A percentile compares a stretch with the other conserved stretches of the same genome.
These are phyloP conservation scores for Desmodesmus armatus DNA, from an alignment of 139 green algal genomes.

Conservation along the genomic window DNA sequence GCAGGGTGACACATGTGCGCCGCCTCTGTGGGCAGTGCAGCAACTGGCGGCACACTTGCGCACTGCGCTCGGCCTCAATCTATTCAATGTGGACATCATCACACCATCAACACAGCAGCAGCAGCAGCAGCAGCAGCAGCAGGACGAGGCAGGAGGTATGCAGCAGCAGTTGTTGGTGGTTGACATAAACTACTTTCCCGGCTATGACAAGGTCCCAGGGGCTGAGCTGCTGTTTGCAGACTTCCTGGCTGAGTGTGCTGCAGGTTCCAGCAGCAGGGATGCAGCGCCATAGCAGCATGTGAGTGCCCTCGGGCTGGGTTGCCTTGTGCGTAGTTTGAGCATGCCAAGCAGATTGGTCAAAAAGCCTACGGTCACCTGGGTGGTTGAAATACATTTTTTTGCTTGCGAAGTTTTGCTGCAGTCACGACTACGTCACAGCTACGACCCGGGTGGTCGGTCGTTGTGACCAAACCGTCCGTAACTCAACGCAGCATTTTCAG, in stretches of 20 bases:
- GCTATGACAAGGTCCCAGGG: constrained; percentile 49
- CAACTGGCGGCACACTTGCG: constrained; percentile 27
- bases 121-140: constrained; percentile 13
- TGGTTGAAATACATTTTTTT: too few relatives aligned
- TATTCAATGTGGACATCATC: constrained; percentile 39
- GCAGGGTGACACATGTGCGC: constrained; percentile 1
- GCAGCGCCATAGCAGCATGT: too few relatives aligned
- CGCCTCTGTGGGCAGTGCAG: constrained; percentile 34
- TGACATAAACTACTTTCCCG: constrained; percentile 52
- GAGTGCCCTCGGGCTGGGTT: too few relatives aligned
- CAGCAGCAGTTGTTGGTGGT: constrained; percentile 21
- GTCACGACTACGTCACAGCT: too few relatives aligned
- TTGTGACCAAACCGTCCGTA: too few relatives aligned
- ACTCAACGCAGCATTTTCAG: too few relatives aligned
- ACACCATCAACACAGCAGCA: constrained; percentile 5
- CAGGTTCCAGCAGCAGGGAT: neutral
- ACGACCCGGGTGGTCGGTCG: too few relatives aligned
- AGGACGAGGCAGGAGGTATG: neutral
- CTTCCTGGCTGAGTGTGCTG: constrained; percentile 20
- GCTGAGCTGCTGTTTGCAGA: constrained; percentile 45
- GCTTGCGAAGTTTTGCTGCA: too few relatives aligned
- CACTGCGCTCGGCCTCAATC: neutral
- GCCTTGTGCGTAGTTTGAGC: too few relatives aligned
- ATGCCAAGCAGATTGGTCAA: too few relatives aligned
- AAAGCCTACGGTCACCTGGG: too few relatives aligned